Percentiles rank a stretch among this genome's conserved stretches.
These are phyloP conservation scores for Auriscalpium orientale DNA, from an alignment of 768 basidiomycete species.

Conservation along the genomic window DNA sequence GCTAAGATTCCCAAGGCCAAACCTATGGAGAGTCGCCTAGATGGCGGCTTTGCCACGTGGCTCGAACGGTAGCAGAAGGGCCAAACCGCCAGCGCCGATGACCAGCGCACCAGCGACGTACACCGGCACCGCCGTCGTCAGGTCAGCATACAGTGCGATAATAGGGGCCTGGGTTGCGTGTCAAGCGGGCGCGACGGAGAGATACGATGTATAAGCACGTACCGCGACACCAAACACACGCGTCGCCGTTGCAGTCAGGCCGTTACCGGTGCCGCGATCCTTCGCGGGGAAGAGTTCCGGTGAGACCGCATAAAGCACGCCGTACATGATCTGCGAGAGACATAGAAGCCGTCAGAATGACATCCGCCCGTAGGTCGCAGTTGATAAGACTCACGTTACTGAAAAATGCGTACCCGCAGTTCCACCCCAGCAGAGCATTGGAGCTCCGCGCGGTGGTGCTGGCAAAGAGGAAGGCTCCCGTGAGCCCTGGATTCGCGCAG, in stretches of 20 bases:
- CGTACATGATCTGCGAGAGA: constrained; percentile 55
- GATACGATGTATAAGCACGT: constrained; percentile 20
- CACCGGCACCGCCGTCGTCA: constrained; percentile 59
- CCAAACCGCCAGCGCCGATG: constrained; percentile 49
- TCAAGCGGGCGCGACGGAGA: background rate
- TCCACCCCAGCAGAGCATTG: constrained; percentile 67
- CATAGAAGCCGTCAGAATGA: constrained; percentile 1
- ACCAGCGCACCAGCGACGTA: constrained; percentile 64
- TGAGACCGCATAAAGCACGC: constrained; percentile 63
- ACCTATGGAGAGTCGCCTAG: constrained; percentile 21
- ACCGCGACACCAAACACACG: constrained; percentile 68
- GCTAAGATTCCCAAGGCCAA: no score
- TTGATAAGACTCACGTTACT: constrained; percentile 38
- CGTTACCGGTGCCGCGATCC: constrained; percentile 68
- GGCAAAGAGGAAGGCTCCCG: constrained; percentile 67
- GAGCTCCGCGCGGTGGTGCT: constrained; percentile 69
- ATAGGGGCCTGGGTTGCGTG: constrained; percentile 47
- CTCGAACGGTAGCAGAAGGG: constrained; percentile 64
- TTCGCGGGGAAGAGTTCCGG: constrained; percentile 68
- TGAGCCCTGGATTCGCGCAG: constrained; percentile 49
- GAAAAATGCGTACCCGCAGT: constrained; percentile 65
- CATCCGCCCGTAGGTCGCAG: background rate
- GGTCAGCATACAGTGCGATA: constrained; percentile 62
- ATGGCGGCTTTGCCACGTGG: constrained; percentile 67
- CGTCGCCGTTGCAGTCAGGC: constrained; percentile 49